Conservation (phyloP, 257 asterid species). For the Solanum neorickii region DNA sequence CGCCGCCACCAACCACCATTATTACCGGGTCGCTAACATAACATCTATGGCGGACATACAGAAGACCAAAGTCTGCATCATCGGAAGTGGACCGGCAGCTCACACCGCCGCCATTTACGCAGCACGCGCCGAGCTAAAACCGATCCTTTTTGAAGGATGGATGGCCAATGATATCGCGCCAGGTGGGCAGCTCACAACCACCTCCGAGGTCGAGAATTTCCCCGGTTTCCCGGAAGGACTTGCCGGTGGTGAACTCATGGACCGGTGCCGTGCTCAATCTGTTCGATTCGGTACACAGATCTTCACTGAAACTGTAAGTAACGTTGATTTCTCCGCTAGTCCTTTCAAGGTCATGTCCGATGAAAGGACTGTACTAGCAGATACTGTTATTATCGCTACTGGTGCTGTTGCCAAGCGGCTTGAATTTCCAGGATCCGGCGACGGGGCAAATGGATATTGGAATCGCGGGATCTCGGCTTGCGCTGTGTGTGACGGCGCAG, state of each 20-base stretch:
- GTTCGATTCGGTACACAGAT: slow-evolving; percentile 49
- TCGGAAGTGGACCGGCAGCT: slow-evolving; percentile 95
- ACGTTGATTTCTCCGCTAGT: slow-evolving; percentile 41
- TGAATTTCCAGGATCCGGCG: slow-evolving; percentile 43
- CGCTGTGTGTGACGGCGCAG: slow-evolving; percentile 94
- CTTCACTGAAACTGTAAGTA: slow-evolving; percentile 54
- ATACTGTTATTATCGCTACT: slow-evolving; percentile 61
- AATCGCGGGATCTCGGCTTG: slow-evolving; percentile 87
- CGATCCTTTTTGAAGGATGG: slow-evolving; percentile 85
- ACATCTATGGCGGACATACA: slow-evolving; percentile 8
- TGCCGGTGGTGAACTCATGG: slow-evolving; percentile 60
- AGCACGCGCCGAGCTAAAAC: slow-evolving; percentile 82
- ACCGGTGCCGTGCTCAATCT: slow-evolving; percentile 52
- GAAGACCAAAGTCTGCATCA: slow-evolving; percentile 69
- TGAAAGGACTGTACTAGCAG: slow-evolving; percentile 51
- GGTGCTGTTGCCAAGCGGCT: slow-evolving; percentile 81
- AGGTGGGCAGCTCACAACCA: slow-evolving; percentile 89
- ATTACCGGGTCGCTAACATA: slow-evolving; percentile 2
- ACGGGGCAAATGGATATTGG: slow-evolving; percentile 34
- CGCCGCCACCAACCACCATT: background rate
- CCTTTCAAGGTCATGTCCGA: slow-evolving; percentile 51
- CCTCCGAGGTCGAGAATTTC: slow-evolving; percentile 85
- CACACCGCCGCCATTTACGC: slow-evolving; percentile 96
- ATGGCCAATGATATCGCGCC: slow-evolving; percentile 96
- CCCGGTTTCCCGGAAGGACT: slow-evolving; percentile 87